Conservation (phyloP, 2,329 filamentous ascomycete genomes). For the Tolypocladium sp. region DNA sequence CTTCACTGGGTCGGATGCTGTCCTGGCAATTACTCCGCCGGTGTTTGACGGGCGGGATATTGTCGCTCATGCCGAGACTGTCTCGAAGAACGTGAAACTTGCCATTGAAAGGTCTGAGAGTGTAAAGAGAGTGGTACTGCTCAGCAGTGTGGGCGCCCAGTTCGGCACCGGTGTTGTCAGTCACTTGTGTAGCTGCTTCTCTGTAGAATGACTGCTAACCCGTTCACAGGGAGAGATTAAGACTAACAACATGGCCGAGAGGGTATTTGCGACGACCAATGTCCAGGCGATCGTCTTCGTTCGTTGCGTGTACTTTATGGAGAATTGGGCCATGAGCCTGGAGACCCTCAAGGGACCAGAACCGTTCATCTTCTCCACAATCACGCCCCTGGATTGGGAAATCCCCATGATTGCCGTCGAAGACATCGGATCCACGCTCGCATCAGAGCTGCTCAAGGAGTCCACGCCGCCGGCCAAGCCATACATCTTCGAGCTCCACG, state of each 20-base stretch:
- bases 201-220: background rate
- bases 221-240: conserved; percentile 23
- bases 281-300: conserved; percentile 19
- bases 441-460: conserved; percentile 12
- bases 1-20: conserved; percentile 17
- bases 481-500: conserved; percentile 21
- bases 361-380: conserved; percentile 22
- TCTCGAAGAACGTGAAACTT: conserved; percentile 18
- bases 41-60: conserved; percentile 14
- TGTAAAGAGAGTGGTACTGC: conserved; percentile 20
- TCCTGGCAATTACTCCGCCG: conserved; percentile 22
- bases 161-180: conserved; percentile 20
- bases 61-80: conserved; percentile 5
- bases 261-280: conserved; percentile 6
- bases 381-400: conserved; percentile 21
- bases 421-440: conserved; percentile 15
- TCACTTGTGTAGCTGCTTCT: background rate
- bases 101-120: conserved; percentile 13
- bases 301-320: conserved; percentile 27
- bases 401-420: conserved; percentile 20
- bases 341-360: conserved; percentile 14
- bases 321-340: conserved; percentile 23
- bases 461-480: conserved; percentile 11
- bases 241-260: conserved; percentile 24
- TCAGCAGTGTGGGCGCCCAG: conserved; percentile 23